phyloP scores from a whole-genome alignment of 2,329 filamentous ascomycete genomes.

The Aureobasidium sp. region DNA sequence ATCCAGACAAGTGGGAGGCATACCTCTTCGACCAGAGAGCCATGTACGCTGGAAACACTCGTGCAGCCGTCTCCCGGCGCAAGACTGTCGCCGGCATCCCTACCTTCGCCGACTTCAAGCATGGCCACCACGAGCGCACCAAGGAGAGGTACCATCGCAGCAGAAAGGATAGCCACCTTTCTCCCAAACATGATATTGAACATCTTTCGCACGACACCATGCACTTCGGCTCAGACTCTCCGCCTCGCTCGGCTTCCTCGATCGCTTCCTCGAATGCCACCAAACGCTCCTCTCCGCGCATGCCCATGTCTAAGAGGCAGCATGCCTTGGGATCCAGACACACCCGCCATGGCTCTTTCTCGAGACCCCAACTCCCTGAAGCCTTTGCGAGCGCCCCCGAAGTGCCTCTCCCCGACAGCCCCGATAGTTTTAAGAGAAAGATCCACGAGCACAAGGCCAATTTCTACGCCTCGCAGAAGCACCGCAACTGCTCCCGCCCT shows the following conservation, averaged over 20 bases:
- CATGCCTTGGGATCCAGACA: not conserved
- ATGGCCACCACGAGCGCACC: not conserved
- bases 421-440: slow-evolving; percentile 7
- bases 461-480: slow-evolving; percentile 4
- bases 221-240: not conserved
- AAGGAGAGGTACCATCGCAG: not conserved
- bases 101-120: not conserved
- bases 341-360: not conserved
- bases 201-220: slow-evolving; percentile 4
- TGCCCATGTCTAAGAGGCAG: slow-evolving; percentile 6
- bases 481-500: not conserved
- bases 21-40: slow-evolving; percentile 6
- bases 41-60: not conserved
- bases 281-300: not conserved
- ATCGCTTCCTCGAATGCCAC: not conserved
- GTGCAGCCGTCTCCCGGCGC: not conserved
- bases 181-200: not conserved
- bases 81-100: slow-evolving; percentile 8
- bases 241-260: not conserved
- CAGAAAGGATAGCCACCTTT: slow-evolving; percentile 2
- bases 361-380: slow-evolving; percentile 2
- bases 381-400: slow-evolving; percentile 2
- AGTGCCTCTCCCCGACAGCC: not conserved
- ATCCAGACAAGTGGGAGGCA: not conserved
- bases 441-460: slow-evolving; percentile 7